A percentile compares a stretch with the other conserved stretches of the same genome.
phyloP scores from a whole-genome alignment of 1,284 basidiomycete genomes.

The Irpex sp. region DNA sequence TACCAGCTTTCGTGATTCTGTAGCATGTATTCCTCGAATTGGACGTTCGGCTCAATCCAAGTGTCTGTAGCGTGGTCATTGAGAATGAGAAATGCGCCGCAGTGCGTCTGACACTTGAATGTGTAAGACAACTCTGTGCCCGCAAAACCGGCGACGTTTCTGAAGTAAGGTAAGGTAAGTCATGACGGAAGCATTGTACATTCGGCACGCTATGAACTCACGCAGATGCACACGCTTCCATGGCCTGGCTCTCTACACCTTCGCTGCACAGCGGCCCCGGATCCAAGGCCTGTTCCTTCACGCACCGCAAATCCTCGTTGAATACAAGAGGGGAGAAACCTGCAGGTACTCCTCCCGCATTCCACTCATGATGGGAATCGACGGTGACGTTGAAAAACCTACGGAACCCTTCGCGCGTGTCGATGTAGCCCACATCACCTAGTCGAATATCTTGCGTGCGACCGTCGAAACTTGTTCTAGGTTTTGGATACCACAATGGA shows the following conservation, averaged over 20 bases:
- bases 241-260: neutral
- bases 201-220: neutral
- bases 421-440: neutral
- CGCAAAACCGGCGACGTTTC: neutral
- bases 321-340: neutral
- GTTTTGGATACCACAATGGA: neutral
- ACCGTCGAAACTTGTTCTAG: neutral
- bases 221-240: neutral
- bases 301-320: neutral
- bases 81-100: neutral
- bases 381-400: slow-evolving; percentile 2
- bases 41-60: neutral
- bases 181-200: neutral
- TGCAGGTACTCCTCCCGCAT: slow-evolving; percentile 16
- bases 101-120: neutral
- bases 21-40: neutral
- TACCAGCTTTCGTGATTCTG: neutral
- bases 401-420: neutral
- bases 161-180: neutral
- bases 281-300: neutral
- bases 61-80: neutral
- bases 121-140: neutral
- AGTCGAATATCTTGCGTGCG: neutral
- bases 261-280: neutral
- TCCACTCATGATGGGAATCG: slow-evolving; percentile 15